These are phyloP conservation scores for Quercus rubra DNA, from an alignment of 306 rosid genomes.

Conservation along the genomic window DNA sequence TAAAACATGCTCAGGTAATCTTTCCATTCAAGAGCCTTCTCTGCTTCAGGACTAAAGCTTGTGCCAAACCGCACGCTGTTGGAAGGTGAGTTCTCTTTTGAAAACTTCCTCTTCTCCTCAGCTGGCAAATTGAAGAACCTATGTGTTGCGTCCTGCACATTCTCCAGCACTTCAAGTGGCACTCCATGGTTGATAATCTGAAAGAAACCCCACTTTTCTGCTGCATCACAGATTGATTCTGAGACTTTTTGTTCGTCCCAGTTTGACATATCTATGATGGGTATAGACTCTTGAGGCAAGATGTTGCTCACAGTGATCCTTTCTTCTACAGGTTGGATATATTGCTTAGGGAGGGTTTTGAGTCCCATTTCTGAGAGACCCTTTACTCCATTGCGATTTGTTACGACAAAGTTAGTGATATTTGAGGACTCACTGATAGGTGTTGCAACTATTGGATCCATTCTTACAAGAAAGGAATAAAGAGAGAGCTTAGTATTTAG, in stretches of 20 bases:
- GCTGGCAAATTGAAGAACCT: slow-evolving; percentile 42
- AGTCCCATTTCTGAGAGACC: no score
- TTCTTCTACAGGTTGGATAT: no score
- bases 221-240: slow-evolving; percentile 48
- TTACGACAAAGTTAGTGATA: slow-evolving; percentile 38
- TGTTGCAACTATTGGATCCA: slow-evolving; percentile 17
- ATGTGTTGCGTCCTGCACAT: slow-evolving; percentile 46
- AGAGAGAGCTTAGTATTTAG: no score
- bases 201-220: slow-evolving; percentile 65
- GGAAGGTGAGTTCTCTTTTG: slow-evolving; percentile 39
- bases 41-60: slow-evolving; percentile 48
- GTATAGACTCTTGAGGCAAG: no score
- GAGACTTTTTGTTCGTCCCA: slow-evolving; percentile 27
- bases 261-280: no score
- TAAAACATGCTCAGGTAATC: slow-evolving; percentile 56
- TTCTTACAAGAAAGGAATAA: background rate
- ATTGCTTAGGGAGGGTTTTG: no score
- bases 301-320: no score
- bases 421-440: slow-evolving; percentile 5
- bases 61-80: slow-evolving; percentile 44
- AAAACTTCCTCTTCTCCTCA: no score
- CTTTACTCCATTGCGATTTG: no score
- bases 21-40: slow-evolving; percentile 68
- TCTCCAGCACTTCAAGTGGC: slow-evolving; percentile 36
- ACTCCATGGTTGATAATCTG: slow-evolving; percentile 60